Evolutionary conservation across 2,329 filamentous ascomycete species (phyloP), one percentile per base, ranked within the genome.

Genomic region (Cadophora gregata): DNA sequence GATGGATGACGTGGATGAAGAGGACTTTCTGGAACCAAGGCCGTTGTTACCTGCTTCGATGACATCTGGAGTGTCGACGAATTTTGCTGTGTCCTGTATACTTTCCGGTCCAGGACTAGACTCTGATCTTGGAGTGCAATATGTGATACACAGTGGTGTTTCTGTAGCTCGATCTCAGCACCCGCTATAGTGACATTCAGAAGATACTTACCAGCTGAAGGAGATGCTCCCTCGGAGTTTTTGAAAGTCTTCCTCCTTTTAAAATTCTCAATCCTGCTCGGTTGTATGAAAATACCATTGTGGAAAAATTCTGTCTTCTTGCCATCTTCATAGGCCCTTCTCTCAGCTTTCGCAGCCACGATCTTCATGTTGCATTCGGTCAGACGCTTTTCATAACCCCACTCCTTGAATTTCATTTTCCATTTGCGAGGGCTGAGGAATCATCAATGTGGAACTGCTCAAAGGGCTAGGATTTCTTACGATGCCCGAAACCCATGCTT

Each of bases 321-420:
- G 19, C 42, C 42, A 21, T 47, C 42, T 3, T 47, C 42, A 21
- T 5, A 47, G 9, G 42, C 42, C n/a, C 42, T 5, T 47, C 21
- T 47, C 9, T 47, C 42, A 8, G 42, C 19, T 47, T 21, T 47
- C 42, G 42, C 19, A n/a, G n/a, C 19, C 42, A 58, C 42, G 6
- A 58, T 50, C 25, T 63, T 63, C 62, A 63, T 58, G 24, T 63
- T 51, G 7, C 1, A 8, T 45, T 58, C 53, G 10, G 62, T 36
- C 14, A 63, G 14, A 10, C 56, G 51, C 51, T 58, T 63, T 19
- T 48, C 62, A n/a, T 58, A 63, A 4, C 33, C 48, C 62, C 62
- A 63, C 10, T 58, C 62, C 27, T 58, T 63, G 1, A 63, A 36
- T 4, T 48, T 47, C 21, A 21, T 29, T 33, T 63, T 63, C 62